Base-by-base conservation (phyloP, 371 early-diverging fungal species). In the Mucor lusitanicus region DNA sequence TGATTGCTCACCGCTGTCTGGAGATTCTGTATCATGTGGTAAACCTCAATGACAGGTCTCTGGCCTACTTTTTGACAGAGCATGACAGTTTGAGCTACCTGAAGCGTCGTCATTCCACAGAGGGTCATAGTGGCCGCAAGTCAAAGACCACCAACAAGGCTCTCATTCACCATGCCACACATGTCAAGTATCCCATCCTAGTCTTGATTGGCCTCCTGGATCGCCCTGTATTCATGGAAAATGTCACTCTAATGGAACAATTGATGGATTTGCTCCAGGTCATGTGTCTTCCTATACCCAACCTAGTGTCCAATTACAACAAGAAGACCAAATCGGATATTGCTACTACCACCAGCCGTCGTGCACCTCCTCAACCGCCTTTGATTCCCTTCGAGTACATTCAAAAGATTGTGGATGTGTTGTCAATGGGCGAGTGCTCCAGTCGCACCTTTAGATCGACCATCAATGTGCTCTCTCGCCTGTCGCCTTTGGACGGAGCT, bases 371-470 rank as follows among this genome's bases (percentile, higher is more conserved):
- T 19, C 88, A 87, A 67, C 90, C 92, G 15, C 93, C 93, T 13
- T 83, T 78, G 1, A 92, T 91, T 46, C 92, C 92, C 12, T 88
- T 88, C 6, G 82, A 88, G 54, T 91, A 88, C 56, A 77, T 96
- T n/a, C 88, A 90, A 28, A 76, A 90, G 6, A 88, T 98, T 25
- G 94, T 97, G 8, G 92, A 95, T 64, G 94, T 96, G 0, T 83
- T 99, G 33, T 93, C 94, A 3, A 88, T 90, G 1, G 97, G 95
- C 17, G 96, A 95, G 71, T 96, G 97, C 72, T 91, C 97, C 9
- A 92, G 91, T 71, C 93, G 91, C 65, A 97, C 97, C 0, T 98
- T 98, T 90, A 95, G 95, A 78, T 92, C 90, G 74, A 95, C 95
- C 0, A 79, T 97, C 15, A 85, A 90, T 35, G 92, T 94, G 17